These are phyloP conservation scores for Barnettozyma californica DNA, from an alignment of 805 yeast species.

Conservation along the genomic window DNA sequence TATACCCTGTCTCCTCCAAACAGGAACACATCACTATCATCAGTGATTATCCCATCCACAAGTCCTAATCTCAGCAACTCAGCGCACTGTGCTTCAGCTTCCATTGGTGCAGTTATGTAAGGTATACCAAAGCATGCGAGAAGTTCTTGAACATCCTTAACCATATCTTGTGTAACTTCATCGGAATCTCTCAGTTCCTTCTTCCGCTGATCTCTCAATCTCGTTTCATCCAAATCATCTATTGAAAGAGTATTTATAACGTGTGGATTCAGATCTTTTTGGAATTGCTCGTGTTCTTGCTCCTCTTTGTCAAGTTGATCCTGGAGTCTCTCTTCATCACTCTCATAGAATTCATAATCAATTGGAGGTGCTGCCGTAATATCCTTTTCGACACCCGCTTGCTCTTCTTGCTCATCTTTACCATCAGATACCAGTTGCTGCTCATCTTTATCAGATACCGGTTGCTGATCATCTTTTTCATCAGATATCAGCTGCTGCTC, in stretches of 20 bases:
- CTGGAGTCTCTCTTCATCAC: constrained; percentile 66
- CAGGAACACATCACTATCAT: constrained; percentile 93
- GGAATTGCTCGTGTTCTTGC: constrained; percentile 63
- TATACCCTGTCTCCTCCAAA: constrained; percentile 86
- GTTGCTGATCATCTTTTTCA: neutral
- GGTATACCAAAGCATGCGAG: constrained; percentile 90
- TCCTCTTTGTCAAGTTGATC: constrained; percentile 66
- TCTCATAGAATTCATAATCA: constrained; percentile 68
- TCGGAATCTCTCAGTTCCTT: constrained; percentile 84
- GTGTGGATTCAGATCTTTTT: constrained; percentile 32
- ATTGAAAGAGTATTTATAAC: constrained; percentile 4
- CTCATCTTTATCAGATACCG: too few species aligned
- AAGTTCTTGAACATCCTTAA: constrained; percentile 84
- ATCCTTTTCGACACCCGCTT: neutral
- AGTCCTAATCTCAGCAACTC: constrained; percentile 59
- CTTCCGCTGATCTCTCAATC: constrained; percentile 54
- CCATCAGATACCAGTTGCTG: neutral
- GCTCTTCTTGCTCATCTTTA: neutral
- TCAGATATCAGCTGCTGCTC: neutral
- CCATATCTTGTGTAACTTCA: constrained; percentile 82
- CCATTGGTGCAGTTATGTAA: constrained; percentile 94
- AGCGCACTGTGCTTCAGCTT: constrained; percentile 98
- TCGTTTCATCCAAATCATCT: constrained; percentile 30
- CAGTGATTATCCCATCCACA: constrained; percentile 94
- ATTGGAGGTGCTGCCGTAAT: constrained; percentile 21